A percentile compares a stretch with the other conserved stretches of the same genome.
Evolutionary conservation across 2,329 filamentous ascomycete species (phyloP).

Genomic region (Ciborinia camelliae): DNA sequence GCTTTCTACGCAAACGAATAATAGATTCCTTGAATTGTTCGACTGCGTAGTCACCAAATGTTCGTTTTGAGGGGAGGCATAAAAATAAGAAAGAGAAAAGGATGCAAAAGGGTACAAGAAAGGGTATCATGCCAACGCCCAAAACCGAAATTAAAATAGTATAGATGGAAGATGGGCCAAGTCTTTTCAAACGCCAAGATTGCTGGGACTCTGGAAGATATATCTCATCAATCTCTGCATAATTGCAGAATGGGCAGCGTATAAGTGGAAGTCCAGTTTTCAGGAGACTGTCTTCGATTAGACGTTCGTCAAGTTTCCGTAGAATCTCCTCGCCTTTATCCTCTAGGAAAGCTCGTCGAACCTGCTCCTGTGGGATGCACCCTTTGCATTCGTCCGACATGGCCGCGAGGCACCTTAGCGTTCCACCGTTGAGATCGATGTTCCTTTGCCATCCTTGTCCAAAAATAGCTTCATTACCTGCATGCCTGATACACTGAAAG

Average conservation of each 20-base stretch:
- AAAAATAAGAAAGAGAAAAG: constrained; percentile 47
- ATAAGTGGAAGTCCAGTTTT: constrained; percentile 72
- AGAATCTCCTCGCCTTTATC: constrained; percentile 67
- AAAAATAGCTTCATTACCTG: constrained; percentile 83
- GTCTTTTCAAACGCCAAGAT: constrained; percentile 54
- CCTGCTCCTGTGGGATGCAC: constrained; percentile 65
- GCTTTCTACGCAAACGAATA: constrained; percentile 63
- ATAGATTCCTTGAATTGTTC: constrained; percentile 57
- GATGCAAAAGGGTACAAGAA: constrained; percentile 52
- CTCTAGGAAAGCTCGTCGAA: constrained; percentile 68
- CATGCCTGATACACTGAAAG: constrained; percentile 76
- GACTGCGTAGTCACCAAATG: constrained; percentile 43
- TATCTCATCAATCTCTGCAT: constrained; percentile 81
- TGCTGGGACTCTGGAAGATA: constrained; percentile 58
- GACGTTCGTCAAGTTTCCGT: constrained; percentile 71
- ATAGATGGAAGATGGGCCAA: constrained; percentile 41
- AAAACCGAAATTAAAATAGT: constrained; percentile 46
- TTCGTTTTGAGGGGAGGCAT: constrained; percentile 44
- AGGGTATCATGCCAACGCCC: constrained; percentile 53
- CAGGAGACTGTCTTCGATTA: constrained; percentile 72
- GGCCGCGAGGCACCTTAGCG: constrained; percentile 79
- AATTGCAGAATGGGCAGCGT: constrained; percentile 85
- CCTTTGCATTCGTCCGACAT: constrained; percentile 68
- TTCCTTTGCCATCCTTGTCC: constrained; percentile 87
- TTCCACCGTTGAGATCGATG: constrained; percentile 68